phyloP scores from a whole-genome alignment of 257 asterid genomes.

The Mitragyna speciosa region DNA sequence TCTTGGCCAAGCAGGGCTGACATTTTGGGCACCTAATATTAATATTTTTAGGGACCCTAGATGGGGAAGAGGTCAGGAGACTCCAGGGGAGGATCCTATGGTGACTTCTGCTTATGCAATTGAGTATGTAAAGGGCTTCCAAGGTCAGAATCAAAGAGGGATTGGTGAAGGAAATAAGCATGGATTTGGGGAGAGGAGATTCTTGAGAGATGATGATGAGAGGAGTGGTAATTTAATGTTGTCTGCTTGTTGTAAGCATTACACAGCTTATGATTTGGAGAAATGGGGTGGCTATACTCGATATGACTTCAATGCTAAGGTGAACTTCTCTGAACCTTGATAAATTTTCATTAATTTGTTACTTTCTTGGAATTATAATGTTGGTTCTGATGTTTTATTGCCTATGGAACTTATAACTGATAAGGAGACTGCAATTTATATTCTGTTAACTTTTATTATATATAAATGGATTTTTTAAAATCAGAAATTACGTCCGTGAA shows the following conservation, averaged over 20 bases:
- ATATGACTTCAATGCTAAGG: conserved; percentile 83
- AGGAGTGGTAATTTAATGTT: conserved; percentile 47
- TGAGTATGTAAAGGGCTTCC: conserved; percentile 71
- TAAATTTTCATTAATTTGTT: not conserved
- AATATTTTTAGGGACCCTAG: conserved; percentile 89
- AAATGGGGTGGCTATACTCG: conserved; percentile 71
- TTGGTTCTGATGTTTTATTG: not conserved
- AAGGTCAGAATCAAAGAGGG: conserved; percentile 33
- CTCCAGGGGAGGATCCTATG: conserved; percentile 97
- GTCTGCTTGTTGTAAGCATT: conserved; percentile 98
- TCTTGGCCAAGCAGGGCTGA: conserved; percentile 79
- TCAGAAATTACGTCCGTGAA: not conserved
- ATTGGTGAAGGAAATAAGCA: not conserved
- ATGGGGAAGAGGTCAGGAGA: conserved; percentile 99
- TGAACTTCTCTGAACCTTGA: conserved; percentile 23
- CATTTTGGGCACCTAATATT: conserved; percentile 92
- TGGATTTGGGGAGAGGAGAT: conserved; percentile 32
- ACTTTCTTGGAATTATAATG: not conserved
- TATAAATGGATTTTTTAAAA: not conserved
- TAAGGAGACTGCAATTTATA: not conserved
- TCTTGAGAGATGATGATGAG: conserved; percentile 29
- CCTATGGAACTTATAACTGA: not conserved
- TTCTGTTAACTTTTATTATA: not conserved
- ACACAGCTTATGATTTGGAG: conserved; percentile 87
- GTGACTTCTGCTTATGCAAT: conserved; percentile 61